phyloP scores from a whole-genome alignment of 371 early-diverging fungal genomes.

The Mortierella sp. region DNA sequence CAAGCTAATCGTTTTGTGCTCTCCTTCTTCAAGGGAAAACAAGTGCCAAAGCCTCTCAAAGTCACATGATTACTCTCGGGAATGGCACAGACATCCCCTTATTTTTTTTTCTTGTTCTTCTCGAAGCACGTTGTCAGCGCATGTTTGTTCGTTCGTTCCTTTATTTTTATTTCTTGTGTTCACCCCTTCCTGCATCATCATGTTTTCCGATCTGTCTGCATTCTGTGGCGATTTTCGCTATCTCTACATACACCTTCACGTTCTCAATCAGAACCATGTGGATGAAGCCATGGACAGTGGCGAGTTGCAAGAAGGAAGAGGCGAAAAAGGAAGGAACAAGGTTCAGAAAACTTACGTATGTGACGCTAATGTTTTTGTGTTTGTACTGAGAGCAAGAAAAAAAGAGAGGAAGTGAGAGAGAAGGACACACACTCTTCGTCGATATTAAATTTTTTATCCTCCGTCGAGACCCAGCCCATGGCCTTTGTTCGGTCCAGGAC shows the following conservation, averaged over 20 bases:
- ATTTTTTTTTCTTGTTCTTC: background rate
- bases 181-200: background rate
- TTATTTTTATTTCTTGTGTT: background rate
- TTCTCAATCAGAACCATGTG: background rate
- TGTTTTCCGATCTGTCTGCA: background rate
- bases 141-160: background rate
- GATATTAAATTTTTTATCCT: background rate
- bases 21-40: background rate
- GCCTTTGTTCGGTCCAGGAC: background rate
- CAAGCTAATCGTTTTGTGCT: background rate
- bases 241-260: background rate
- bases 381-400: conserved; percentile 11
- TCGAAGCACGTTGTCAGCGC: background rate
- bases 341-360: conserved; percentile 6
- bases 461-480: conserved; percentile 10
- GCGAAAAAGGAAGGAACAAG: conserved; percentile 1
- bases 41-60: background rate
- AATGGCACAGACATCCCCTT: background rate
- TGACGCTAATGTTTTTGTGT: background rate
- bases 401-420: background rate
- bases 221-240: background rate
- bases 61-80: background rate
- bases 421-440: background rate
- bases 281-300: background rate
- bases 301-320: background rate